Evolutionary conservation across 306 rosid species (phyloP).

Genomic region (Quercus variabilis): DNA sequence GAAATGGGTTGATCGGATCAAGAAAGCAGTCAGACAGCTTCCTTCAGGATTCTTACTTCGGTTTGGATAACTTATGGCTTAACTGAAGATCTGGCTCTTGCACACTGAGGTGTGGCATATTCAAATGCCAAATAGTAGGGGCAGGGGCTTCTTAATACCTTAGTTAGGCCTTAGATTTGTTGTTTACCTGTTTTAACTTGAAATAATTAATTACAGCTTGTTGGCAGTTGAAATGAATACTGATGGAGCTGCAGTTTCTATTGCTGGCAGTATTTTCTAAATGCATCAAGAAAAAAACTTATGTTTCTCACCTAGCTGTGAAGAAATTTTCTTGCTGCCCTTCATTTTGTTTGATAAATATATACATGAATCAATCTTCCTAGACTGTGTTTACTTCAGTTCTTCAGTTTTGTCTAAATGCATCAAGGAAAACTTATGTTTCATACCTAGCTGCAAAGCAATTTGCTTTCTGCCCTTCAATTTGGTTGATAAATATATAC

Average conservation of each 20-base stretch:
- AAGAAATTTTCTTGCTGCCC: not conserved
- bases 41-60: no score
- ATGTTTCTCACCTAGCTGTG: not conserved
- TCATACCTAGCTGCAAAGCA: not conserved
- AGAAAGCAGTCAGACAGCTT: not conserved
- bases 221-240: not conserved
- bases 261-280: not conserved
- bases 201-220: not conserved
- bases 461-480: not conserved
- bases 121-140: not conserved
- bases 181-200: not conserved
- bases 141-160: not conserved
- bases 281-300: not conserved
- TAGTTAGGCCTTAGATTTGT: not conserved
- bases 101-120: not conserved
- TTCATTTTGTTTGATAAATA: conserved; percentile 6
- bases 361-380: not conserved
- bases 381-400: conserved; percentile 16
- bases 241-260: not conserved
- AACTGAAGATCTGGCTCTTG: no score
- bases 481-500: conserved; percentile 2
- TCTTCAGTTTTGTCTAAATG: not conserved
- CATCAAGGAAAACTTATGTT: not conserved
- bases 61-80: no score
- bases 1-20: not conserved